Percentiles rank a stretch among this genome's conserved stretches.
phyloP scores from a whole-genome alignment of 1,284 basidiomycete genomes.

The Cutaneotrichosporon mucoides region DNA sequence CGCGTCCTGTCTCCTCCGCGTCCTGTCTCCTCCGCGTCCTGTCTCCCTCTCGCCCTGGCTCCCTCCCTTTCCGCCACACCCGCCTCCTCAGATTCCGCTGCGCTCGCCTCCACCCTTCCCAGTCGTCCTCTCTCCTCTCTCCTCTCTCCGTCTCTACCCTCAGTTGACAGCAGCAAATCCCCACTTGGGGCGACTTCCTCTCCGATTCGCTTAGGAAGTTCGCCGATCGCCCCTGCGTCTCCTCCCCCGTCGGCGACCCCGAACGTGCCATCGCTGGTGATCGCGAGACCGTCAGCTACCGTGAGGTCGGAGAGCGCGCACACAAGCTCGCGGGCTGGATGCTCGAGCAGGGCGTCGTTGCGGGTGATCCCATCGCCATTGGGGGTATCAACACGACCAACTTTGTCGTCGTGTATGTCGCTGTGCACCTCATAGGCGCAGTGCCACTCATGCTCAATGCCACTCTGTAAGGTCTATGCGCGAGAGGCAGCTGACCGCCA shows the following conservation, averaged over 20 bases:
- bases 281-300: constrained; percentile 27
- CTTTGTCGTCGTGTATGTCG: constrained; percentile 36
- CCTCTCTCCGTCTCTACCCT: too few species aligned
- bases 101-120: too few species aligned
- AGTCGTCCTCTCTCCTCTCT: too few species aligned
- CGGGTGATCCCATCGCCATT: constrained; percentile 34
- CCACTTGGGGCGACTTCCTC: background rate
- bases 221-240: background rate
- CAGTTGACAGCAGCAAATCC: background rate
- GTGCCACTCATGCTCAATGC: constrained; percentile 33
- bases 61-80: too few species aligned
- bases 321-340: constrained; percentile 32
- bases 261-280: background rate
- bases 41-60: too few species aligned
- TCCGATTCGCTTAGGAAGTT: background rate
- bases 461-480: background rate
- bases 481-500: background rate
- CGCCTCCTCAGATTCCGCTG: too few species aligned
- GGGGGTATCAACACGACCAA: constrained; percentile 38
- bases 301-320: constrained; percentile 24
- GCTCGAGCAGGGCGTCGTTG: constrained; percentile 24
- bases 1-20: background rate
- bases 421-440: constrained; percentile 35
- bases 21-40: too few species aligned
- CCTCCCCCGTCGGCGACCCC: background rate